Conservation (phyloP, 2,329 filamentous ascomycete species). For the Xylariaceae sp. region DNA sequence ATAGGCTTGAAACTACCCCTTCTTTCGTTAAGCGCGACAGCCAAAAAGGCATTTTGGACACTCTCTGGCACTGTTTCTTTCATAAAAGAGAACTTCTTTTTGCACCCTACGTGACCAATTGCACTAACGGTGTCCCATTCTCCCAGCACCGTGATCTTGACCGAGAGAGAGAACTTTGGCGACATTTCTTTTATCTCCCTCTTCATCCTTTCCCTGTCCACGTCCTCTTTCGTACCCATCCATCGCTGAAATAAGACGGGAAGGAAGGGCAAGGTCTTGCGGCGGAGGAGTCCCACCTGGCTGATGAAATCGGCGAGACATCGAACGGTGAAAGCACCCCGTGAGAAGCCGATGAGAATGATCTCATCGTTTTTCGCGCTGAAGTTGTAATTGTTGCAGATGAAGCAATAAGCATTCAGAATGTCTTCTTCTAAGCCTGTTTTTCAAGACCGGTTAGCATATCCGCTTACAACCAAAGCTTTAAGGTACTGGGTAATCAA, state of each 20-base stretch:
- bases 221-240: conserved; percentile 9
- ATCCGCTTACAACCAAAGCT: too few relatives aligned
- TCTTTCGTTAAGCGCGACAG: conserved; percentile 10
- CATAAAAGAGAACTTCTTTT: conserved; percentile 8
- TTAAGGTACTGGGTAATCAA: not conserved
- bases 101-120: conserved; percentile 6
- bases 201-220: conserved; percentile 1
- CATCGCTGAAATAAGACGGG: conserved; percentile 10
- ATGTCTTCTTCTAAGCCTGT: conserved; percentile 14
- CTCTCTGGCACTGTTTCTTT: conserved; percentile 6
- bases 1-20: conserved; percentile 11
- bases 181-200: conserved; percentile 5
- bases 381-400: conserved; percentile 21
- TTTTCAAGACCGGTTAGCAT: not conserved
- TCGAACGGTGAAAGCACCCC: conserved; percentile 39
- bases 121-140: conserved; percentile 15
- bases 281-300: conserved; percentile 12
- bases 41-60: conserved; percentile 11
- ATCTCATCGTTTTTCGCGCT: conserved; percentile 32
- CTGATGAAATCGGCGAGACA: conserved; percentile 35
- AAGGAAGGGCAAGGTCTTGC: conserved; percentile 9
- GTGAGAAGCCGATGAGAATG: conserved; percentile 37
- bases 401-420: conserved; percentile 19
- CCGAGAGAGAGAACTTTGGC: conserved; percentile 4
- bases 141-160: conserved; percentile 9